Conservation (phyloP, 208 protist species). For the Wallacemonas sp. region DNA sequence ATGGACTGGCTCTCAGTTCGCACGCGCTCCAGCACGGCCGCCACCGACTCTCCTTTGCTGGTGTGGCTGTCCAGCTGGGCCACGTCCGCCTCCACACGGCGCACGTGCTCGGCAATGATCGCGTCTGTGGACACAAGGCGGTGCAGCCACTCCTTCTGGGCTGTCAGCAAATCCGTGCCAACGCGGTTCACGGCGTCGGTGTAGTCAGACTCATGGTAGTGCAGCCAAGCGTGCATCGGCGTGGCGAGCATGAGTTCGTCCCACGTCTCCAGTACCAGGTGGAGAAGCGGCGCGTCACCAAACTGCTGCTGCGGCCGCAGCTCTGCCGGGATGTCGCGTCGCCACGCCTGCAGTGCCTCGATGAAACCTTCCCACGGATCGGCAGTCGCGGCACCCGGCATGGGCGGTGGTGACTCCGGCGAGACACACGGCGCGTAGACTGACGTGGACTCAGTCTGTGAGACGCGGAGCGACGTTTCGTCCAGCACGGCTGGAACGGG, state of each 20-base stretch:
- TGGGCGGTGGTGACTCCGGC: too few relatives aligned
- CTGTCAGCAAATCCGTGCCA: slow-evolving; percentile 25
- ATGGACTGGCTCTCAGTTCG: neutral
- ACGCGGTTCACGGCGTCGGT: slow-evolving; percentile 41
- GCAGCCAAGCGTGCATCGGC: slow-evolving; percentile 52
- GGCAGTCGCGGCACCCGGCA: neutral
- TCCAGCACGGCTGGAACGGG: too few relatives aligned
- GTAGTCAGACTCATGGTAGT: slow-evolving; percentile 41
- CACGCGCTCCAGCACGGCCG: neutral
- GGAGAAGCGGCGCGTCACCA: slow-evolving; percentile 33
- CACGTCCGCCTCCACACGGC: slow-evolving; percentile 27
- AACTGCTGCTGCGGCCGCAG: slow-evolving; percentile 27
- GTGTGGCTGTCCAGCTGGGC: slow-evolving; percentile 9
- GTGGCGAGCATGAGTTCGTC: slow-evolving; percentile 61
- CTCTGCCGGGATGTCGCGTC: slow-evolving; percentile 14
- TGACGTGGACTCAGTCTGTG: too few relatives aligned
- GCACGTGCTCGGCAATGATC: slow-evolving; percentile 21
- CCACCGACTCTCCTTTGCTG: neutral
- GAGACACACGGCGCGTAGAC: too few relatives aligned
- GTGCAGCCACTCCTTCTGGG: slow-evolving; percentile 19
- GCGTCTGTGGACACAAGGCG: slow-evolving; percentile 8
- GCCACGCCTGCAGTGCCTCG: slow-evolving; percentile 32
- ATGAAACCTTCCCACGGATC: neutral
- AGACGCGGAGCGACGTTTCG: too few relatives aligned
- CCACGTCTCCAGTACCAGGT: slow-evolving; percentile 69